Evolutionary conservation across 2,329 filamentous ascomycete species (phyloP).

Genomic region (Cryphonectria japonica): DNA sequence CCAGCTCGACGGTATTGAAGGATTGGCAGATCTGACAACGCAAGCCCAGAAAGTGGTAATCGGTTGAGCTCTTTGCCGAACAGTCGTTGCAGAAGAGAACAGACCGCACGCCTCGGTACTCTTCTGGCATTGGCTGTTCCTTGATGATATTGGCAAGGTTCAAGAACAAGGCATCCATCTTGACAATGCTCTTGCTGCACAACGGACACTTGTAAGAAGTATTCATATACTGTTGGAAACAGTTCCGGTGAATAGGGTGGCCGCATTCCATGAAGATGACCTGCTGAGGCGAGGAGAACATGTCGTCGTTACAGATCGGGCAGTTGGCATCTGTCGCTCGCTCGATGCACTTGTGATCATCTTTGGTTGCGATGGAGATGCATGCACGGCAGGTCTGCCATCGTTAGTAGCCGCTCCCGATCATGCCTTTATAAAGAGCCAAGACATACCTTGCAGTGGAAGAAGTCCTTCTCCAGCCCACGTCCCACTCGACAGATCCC

Average conservation of each 20-base stretch:
- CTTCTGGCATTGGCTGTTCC: slow-evolving; percentile 86
- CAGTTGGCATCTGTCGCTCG: slow-evolving; percentile 93
- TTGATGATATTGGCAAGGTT: slow-evolving; percentile 87
- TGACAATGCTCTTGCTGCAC: slow-evolving; percentile 93
- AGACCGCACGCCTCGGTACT: slow-evolving; percentile 79
- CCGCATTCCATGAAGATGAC: slow-evolving; percentile 52
- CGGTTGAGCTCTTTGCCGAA: slow-evolving; percentile 80
- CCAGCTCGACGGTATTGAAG: slow-evolving; percentile 69
- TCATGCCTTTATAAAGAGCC: neutral
- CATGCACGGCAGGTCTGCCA: slow-evolving; percentile 85
- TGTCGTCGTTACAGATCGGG: slow-evolving; percentile 91
- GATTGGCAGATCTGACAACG: slow-evolving; percentile 79
- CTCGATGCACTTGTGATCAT: slow-evolving; percentile 91
- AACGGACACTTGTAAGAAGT: slow-evolving; percentile 95
- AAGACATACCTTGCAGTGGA: slow-evolving; percentile 85
- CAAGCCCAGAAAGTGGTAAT: slow-evolving; percentile 92
- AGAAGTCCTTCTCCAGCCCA: slow-evolving; percentile 94
- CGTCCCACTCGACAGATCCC: slow-evolving; percentile 91
- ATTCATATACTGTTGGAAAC: slow-evolving; percentile 85
- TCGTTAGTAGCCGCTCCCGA: slow-evolving; percentile 7
- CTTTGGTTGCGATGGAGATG: slow-evolving; percentile 84
- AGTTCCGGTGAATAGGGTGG: slow-evolving; percentile 91
- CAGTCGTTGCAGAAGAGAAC: slow-evolving; percentile 95
- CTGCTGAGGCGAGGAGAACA: slow-evolving; percentile 27
- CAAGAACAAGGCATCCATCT: slow-evolving; percentile 95